These are phyloP conservation scores for Citrus inodora DNA, from an alignment of 345 rosid species.

Conservation along the genomic window DNA sequence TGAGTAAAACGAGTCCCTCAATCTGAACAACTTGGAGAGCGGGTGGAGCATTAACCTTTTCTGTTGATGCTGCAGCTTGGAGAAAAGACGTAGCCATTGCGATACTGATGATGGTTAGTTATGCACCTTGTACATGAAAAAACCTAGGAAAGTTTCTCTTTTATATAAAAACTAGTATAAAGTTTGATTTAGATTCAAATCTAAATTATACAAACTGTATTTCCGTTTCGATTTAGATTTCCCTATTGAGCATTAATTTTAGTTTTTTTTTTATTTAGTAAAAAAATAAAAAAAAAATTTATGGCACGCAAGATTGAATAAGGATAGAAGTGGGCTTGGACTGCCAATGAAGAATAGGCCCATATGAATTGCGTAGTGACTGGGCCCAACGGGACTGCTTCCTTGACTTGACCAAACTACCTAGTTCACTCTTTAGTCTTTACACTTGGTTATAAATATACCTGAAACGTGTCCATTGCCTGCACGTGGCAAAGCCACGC, in stretches of 20 bases:
- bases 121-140: no score
- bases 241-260: no score
- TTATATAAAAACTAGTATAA: no score
- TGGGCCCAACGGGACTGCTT: not conserved
- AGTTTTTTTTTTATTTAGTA: no score
- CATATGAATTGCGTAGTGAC: not conserved
- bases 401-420: not conserved
- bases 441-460: not conserved
- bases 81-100: conserved; percentile 69
- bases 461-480: not conserved
- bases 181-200: no score
- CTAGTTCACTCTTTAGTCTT: not conserved
- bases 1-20: conserved; percentile 86
- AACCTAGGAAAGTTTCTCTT: no score
- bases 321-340: no score
- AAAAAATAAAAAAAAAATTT: no score
- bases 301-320: no score
- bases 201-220: no score
- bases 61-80: conserved; percentile 76
- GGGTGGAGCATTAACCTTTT: conserved; percentile 65
- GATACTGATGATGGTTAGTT: not conserved
- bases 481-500: conserved; percentile 6
- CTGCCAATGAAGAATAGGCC: not conserved
- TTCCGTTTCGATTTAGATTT: no score
- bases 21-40: conserved; percentile 85